These are phyloP conservation scores for Gaillardinia entomophila DNA, from an alignment of 805 yeast species.

Conservation along the genomic window DNA sequence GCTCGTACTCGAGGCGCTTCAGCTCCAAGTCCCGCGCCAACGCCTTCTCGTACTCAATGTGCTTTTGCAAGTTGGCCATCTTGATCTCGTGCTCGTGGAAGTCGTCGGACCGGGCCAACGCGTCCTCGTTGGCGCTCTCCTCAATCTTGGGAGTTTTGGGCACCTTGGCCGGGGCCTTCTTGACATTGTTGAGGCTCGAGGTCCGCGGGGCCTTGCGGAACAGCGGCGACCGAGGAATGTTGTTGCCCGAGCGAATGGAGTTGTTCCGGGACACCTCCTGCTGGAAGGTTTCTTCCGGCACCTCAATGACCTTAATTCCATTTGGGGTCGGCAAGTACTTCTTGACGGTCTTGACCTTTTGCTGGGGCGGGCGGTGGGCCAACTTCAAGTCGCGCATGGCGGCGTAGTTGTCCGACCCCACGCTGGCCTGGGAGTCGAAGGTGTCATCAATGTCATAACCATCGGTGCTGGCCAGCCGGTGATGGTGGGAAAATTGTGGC, in stretches of 20 bases:
- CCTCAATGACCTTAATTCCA: constrained; percentile 66
- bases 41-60: constrained; percentile 34
- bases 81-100: constrained; percentile 21
- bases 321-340: constrained; percentile 70
- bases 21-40: constrained; percentile 33
- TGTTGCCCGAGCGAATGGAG: constrained; percentile 29
- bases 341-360: constrained; percentile 44
- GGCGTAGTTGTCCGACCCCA: constrained; percentile 25
- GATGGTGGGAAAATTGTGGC: background rate
- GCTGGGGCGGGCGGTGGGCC: constrained; percentile 8
- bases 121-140: constrained; percentile 13
- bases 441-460: constrained; percentile 22
- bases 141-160: constrained; percentile 12
- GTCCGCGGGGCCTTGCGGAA: constrained; percentile 8
- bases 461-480: background rate
- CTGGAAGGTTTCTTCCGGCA: constrained; percentile 44
- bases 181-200: constrained; percentile 6
- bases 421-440: constrained; percentile 7
- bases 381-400: constrained; percentile 31
- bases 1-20: constrained; percentile 31
- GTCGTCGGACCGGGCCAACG: constrained; percentile 14
- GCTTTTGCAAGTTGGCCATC: constrained; percentile 22
- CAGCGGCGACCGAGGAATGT: constrained; percentile 18
- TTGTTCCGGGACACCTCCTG: constrained; percentile 35
- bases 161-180: constrained; percentile 3